phyloP scores from a whole-genome alignment of 176 grass and related monocot species.

The Olyra latifolia region DNA sequence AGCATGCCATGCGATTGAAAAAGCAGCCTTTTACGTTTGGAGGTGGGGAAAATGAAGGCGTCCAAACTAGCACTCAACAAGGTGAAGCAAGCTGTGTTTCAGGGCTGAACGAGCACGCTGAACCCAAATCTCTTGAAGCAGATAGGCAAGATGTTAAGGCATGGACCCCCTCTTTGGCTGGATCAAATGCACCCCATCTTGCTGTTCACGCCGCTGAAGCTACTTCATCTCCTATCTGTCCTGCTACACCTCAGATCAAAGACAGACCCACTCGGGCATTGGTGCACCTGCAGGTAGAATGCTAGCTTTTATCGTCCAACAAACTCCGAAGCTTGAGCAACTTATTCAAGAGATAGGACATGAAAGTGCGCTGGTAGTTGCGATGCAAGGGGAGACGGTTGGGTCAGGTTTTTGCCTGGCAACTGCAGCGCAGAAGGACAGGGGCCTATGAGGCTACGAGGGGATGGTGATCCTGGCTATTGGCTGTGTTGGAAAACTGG shows the following conservation, averaged over 20 bases:
- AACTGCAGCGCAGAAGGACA: not conserved
- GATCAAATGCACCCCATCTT: not conserved
- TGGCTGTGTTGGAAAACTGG: no score
- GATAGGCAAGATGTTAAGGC: not conserved
- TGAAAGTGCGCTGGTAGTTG: constrained; percentile 18
- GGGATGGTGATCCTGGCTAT: no score
- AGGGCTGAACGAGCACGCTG: not conserved
- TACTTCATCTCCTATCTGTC: not conserved
- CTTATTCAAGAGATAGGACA: constrained; percentile 24
- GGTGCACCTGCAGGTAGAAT: not conserved
- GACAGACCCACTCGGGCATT: not conserved
- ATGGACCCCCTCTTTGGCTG: not conserved
- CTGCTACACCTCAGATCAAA: not conserved
- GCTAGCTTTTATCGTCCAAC: constrained; percentile 9
- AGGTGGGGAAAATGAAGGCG: not conserved
- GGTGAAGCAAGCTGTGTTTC: not conserved
- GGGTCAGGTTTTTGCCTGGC: no score
- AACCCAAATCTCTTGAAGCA: not conserved
- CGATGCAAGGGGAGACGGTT: constrained; percentile 16
- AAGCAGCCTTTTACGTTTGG: no score
- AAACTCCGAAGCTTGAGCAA: not conserved
- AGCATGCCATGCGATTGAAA: no score
- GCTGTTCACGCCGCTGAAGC: not conserved
- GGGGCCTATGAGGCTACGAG: no score
- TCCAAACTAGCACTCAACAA: not conserved